phyloP scores from a whole-genome alignment of 345 rosid genomes.

The Litchi chinensis region DNA sequence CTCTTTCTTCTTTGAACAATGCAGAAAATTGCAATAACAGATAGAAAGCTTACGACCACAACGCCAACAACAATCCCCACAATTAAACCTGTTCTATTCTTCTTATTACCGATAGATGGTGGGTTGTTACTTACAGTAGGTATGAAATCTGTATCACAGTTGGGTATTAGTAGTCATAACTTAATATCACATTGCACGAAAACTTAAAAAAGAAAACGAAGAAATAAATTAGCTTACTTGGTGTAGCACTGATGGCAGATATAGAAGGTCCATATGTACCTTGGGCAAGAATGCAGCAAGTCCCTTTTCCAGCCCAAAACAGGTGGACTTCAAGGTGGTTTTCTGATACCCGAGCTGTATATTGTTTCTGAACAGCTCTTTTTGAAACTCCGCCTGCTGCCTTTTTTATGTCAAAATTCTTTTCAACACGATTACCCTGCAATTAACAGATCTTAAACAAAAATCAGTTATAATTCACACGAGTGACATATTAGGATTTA shows the following conservation, averaged over 20 bases:
- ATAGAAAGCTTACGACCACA: slow-evolving; percentile 41
- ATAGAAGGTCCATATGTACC: slow-evolving; percentile 45
- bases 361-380: slow-evolving; percentile 29
- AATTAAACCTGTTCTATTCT: slow-evolving; percentile 44
- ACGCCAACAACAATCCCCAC: slow-evolving; percentile 62
- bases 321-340: slow-evolving; percentile 44
- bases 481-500: neutral
- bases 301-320: slow-evolving; percentile 56
- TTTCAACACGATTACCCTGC: slow-evolving; percentile 50
- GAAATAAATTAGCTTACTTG: slow-evolving; percentile 40
- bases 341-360: slow-evolving; percentile 31
- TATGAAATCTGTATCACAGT: slow-evolving; percentile 52
- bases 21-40: slow-evolving; percentile 25
- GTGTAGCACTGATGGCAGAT: slow-evolving; percentile 62
- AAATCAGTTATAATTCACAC: neutral
- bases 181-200: slow-evolving; percentile 1
- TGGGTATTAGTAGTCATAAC: slow-evolving; percentile 23
- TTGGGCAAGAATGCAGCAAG: slow-evolving; percentile 34
- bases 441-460: slow-evolving; percentile 12
- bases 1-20: slow-evolving; percentile 44
- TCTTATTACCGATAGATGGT: slow-evolving; percentile 33
- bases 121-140: slow-evolving; percentile 61
- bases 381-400: slow-evolving; percentile 35
- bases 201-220: neutral
- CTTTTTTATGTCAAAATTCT: slow-evolving; percentile 52